Conservation (phyloP, 768 basidiomycete species). For the Termitomyces sp. region DNA sequence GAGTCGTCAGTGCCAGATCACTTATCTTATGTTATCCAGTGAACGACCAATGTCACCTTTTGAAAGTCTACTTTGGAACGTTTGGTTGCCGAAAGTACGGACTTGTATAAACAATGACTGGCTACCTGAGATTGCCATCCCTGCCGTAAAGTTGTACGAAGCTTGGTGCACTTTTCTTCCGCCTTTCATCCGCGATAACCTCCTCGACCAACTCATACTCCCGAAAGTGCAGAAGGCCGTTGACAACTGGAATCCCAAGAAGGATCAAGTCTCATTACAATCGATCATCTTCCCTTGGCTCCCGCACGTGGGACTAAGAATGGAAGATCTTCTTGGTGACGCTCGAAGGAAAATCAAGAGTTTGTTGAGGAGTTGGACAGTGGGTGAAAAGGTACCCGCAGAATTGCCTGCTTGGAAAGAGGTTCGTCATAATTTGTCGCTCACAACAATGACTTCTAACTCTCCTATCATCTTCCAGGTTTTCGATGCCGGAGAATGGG, state of each 20-base stretch:
- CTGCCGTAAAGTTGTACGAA: slow-evolving; percentile 81
- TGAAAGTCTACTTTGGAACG: slow-evolving; percentile 89
- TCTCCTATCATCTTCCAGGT: slow-evolving; percentile 36
- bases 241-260: slow-evolving; percentile 73
- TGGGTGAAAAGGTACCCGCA: slow-evolving; percentile 65
- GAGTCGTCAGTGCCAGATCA: not conserved
- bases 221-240: slow-evolving; percentile 88
- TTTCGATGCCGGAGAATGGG: slow-evolving; percentile 82
- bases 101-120: slow-evolving; percentile 94
- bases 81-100: slow-evolving; percentile 94
- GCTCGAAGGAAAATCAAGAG: slow-evolving; percentile 82
- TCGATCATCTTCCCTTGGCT: slow-evolving; percentile 94
- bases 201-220: slow-evolving; percentile 91
- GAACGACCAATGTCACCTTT: slow-evolving; percentile 87
- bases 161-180: slow-evolving; percentile 86
- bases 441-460: not conserved
- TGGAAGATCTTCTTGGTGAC: slow-evolving; percentile 83
- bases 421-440: slow-evolving; percentile 33
- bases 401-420: slow-evolving; percentile 81
- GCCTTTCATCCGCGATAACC: slow-evolving; percentile 86
- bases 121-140: slow-evolving; percentile 64
- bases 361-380: slow-evolving; percentile 69
- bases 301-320: slow-evolving; percentile 74
- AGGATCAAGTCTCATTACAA: slow-evolving; percentile 55
- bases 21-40: slow-evolving; percentile 21